These are phyloP conservation scores for Neurospora cerealis DNA, from an alignment of 495 filamentous ascomycete genomes.

Conservation along the genomic window DNA sequence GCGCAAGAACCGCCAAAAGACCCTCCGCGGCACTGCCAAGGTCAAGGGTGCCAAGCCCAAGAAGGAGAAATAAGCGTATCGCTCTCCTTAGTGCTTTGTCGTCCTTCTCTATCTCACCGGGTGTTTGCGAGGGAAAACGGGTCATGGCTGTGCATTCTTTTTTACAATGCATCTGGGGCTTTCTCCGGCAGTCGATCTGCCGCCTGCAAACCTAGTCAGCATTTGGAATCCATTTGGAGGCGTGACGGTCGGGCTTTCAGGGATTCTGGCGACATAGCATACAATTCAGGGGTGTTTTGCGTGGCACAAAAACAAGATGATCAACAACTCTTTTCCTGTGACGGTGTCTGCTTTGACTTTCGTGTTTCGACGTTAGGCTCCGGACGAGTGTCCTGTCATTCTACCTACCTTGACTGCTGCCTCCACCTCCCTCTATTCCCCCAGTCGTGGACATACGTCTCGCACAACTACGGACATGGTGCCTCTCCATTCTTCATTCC, in stretches of 20 bases:
- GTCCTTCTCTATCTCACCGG: conserved; percentile 16
- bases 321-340: no score
- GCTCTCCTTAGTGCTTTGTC: conserved; percentile 16
- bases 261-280: conserved; percentile 26
- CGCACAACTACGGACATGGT: neutral
- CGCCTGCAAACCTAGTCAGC: conserved; percentile 6
- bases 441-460: neutral
- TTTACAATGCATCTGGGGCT: conserved; percentile 14
- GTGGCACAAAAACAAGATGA: neutral
- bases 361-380: neutral
- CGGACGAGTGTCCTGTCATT: neutral
- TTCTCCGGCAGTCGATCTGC: conserved; percentile 17
- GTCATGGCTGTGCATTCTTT: conserved; percentile 20
- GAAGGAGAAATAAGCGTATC: conserved; percentile 49
- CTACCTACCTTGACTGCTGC: neutral
- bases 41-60: conserved; percentile 75
- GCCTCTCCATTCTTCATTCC: neutral
- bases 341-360: no score
- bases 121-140: conserved; percentile 10
- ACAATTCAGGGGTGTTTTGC: conserved; percentile 23
- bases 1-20: conserved; percentile 99
- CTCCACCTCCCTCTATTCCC: neutral
- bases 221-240: conserved; percentile 20
- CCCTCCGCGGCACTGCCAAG: conserved; percentile 92
- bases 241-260: conserved; percentile 25